Evolutionary conservation across 768 basidiomycete genomes (phyloP).

Genomic region (Lepiota venenata): DNA sequence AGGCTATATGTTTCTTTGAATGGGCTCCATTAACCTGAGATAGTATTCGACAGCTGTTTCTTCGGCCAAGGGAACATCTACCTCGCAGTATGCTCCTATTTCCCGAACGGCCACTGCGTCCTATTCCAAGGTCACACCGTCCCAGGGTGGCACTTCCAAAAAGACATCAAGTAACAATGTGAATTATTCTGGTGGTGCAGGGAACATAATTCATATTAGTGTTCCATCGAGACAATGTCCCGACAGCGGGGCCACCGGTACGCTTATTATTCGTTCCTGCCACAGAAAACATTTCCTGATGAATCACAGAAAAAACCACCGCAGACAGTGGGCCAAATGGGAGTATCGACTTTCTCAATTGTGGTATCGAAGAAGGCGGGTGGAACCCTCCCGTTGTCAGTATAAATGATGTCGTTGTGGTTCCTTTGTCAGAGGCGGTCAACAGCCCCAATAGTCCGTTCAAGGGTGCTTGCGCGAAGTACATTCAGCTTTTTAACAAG

Average conservation of each 20-base stretch:
- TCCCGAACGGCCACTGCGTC: no score
- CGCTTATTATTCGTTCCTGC: slow-evolving; percentile 31
- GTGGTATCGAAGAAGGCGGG: slow-evolving; percentile 63
- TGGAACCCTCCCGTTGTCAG: slow-evolving; percentile 72
- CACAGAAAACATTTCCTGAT: neutral
- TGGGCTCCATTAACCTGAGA: neutral
- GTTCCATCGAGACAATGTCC: slow-evolving; percentile 11
- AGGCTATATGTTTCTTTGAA: neutral
- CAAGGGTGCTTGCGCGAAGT: slow-evolving; percentile 45
- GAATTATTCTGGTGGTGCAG: neutral
- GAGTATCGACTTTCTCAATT: slow-evolving; percentile 71
- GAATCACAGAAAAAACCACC: slow-evolving; percentile 42
- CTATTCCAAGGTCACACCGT: no score
- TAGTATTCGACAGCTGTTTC: slow-evolving; percentile 7
- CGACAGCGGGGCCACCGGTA: slow-evolving; percentile 15
- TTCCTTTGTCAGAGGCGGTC: slow-evolving; percentile 45
- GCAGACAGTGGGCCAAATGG: slow-evolving; percentile 62
- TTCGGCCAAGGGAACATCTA: slow-evolving; percentile 7
- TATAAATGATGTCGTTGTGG: slow-evolving; percentile 46
- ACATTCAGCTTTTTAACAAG: slow-evolving; percentile 51
- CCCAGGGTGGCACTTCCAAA: neutral
- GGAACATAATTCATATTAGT: slow-evolving; percentile 8
- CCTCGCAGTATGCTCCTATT: slow-evolving; percentile 8
- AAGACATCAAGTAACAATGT: neutral
- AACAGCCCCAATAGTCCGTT: slow-evolving; percentile 50